These are phyloP conservation scores for Cochlearia excelsa DNA, from an alignment of 345 rosid genomes.

Conservation along the genomic window DNA sequence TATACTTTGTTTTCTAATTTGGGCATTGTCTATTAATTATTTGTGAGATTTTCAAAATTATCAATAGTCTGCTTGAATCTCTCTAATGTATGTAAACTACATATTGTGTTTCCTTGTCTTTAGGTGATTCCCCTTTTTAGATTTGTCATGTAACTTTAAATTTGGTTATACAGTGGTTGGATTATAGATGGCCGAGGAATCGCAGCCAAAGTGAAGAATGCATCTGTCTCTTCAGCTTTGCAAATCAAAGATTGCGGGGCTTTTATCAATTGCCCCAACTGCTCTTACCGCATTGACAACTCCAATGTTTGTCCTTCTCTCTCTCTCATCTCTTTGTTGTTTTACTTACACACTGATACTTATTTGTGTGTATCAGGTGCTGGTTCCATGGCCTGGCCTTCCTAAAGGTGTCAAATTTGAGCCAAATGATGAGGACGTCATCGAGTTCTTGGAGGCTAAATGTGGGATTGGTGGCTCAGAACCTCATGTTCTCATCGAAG, in stretches of 20 bases:
- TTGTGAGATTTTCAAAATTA: not conserved
- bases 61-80: not conserved
- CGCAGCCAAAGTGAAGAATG: constrained; percentile 70
- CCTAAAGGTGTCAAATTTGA: constrained; percentile 96
- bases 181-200: constrained; percentile 64
- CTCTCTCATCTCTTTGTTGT: not conserved
- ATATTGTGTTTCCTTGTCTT: not conserved
- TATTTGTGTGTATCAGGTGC: constrained; percentile 43
- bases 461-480: constrained; percentile 56
- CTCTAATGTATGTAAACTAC: not conserved
- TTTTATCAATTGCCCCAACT: constrained; percentile 70
- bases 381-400: constrained; percentile 76
- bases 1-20: not conserved
- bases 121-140: not conserved
- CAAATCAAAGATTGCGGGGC: constrained; percentile 67
- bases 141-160: too few species aligned
- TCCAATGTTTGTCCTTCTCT: constrained; percentile 59
- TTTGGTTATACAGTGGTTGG: constrained; percentile 61
- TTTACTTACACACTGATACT: not conserved
- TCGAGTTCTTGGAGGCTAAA: constrained; percentile 73
- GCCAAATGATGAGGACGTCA: constrained; percentile 72
- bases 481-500: constrained; percentile 59
- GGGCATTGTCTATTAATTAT: not conserved
- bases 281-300: constrained; percentile 62
- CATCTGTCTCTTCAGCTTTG: constrained; percentile 44